Evolutionary conservation across 1,139 yeast genomes (phyloP).

Genomic region (Yamadazyma epiphylla): DNA sequence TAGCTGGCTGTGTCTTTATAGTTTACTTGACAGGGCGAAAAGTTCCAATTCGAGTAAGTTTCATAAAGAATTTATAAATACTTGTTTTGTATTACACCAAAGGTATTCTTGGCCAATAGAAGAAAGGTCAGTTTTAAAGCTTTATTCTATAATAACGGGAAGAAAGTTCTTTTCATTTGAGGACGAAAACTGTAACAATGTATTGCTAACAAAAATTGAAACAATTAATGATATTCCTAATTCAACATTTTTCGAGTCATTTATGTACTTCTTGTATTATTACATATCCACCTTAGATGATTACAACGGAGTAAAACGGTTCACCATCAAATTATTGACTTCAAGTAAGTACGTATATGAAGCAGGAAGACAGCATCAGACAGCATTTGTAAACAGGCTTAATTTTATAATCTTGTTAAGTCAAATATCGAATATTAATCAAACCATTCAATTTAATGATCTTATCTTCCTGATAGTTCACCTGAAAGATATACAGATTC

Average conservation of each 20-base stretch:
- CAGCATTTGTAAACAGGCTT: constrained; percentile 35
- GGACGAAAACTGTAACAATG: constrained; percentile 28
- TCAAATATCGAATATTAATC: constrained; percentile 33
- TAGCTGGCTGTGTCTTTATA: constrained; percentile 26
- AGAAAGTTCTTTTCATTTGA: constrained; percentile 37
- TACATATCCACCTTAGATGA: constrained; percentile 29
- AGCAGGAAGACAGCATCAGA: constrained; percentile 20
- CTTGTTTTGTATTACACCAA: constrained; percentile 24
- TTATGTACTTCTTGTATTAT: constrained; percentile 32
- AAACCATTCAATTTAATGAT: constrained; percentile 25
- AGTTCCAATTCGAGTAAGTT: constrained; percentile 13
- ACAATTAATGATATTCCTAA: constrained; percentile 33
- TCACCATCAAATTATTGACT: constrained; percentile 35
- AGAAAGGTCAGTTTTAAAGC: constrained; percentile 26
- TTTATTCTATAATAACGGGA: constrained; percentile 28
- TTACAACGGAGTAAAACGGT: constrained; percentile 24
- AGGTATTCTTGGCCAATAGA: constrained; percentile 34
- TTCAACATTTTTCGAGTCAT: constrained; percentile 33
- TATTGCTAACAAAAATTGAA: constrained; percentile 20
- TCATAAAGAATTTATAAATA: constrained; percentile 27
- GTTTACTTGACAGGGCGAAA: constrained; percentile 16
- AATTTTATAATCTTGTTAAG: constrained; percentile 32
- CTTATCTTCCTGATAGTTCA: constrained; percentile 21
- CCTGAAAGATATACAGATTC: constrained; percentile 23
- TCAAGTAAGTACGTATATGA: constrained; percentile 34